Evolutionary conservation across 2,329 filamentous ascomycete species (phyloP), one percentile per base, ranked within the genome.

Genomic region (Fusarium irregulare): DNA sequence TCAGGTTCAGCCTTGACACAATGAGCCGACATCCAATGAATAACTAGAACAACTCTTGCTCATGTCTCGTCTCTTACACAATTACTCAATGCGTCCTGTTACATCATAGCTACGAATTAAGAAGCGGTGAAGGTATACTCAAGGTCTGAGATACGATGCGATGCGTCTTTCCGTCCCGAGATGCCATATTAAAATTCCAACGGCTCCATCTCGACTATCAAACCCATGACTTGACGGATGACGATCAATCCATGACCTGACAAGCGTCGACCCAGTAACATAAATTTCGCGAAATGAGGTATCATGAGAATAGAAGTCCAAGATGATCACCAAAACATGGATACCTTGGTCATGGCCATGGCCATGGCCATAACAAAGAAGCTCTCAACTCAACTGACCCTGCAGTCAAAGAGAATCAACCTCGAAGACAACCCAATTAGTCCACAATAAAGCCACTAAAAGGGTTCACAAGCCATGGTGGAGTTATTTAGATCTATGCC

Each of bases 261-360:
- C 12, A 51, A 51, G 60, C 66, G 72, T 74, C 72, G 72, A 72
- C 72, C 72, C 66, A 73, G 72, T 74, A 74, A 74, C 72, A 49
- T 56, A 21, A 42, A 56, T 23, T 56, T 54, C 18, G 27, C 65
- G 42, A 72, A 60, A 66, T 60, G 53, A 64, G 49, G 45, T 50
- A 60, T 49, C 54, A 48, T 25, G 47, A 70, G 30, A 68, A 59
- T 45, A 55, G 49, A 63, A 60, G 16, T 50, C 23, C 30, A 60
- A 45, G 30, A 44, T 10, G 47, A 46, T 51, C 46, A 23, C 11
- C n/a, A 45, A 25, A 44, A 25, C 54, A 65, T 60, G 54, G 63
- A 60, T 66, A 65, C 60, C 54, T 20, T 45, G 62, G 28, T 10
- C 28, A 46, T 49, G 47, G 41, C 48, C 28, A 46, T 49, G 41